These are phyloP conservation scores for Chlamydomonas sphaeroides DNA, from an alignment of 139 green algal genomes.

Conservation along the genomic window DNA sequence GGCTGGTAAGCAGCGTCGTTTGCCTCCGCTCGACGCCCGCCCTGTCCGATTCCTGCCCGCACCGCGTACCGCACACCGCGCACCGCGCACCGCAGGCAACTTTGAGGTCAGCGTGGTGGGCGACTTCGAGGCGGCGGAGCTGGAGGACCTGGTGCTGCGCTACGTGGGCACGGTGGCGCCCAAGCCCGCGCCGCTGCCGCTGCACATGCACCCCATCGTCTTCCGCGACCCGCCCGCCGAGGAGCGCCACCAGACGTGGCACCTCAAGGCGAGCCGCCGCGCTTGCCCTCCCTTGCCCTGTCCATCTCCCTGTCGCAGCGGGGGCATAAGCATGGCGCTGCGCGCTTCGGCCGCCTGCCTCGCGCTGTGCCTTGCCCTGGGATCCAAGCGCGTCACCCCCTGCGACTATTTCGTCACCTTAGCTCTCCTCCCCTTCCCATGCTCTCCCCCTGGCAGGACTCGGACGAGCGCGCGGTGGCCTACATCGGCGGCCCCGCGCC, in stretches of 20 bases:
- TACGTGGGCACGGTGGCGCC: constrained; percentile 78
- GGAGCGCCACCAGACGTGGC: constrained; percentile 72
- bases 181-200: constrained; percentile 4
- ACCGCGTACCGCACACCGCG: too few relatives aligned
- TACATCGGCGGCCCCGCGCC: constrained; percentile 92
- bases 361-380: too few relatives aligned
- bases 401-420: too few relatives aligned
- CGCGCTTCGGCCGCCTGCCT: too few relatives aligned
- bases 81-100: constrained; percentile 43
- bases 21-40: too few relatives aligned
- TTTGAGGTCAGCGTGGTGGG: constrained; percentile 89
- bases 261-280: constrained; percentile 64
- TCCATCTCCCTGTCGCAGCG: too few relatives aligned
- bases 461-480: constrained; percentile 93
- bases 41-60: too few relatives aligned
- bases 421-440: too few relatives aligned
- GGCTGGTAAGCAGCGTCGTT: too few relatives aligned
- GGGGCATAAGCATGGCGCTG: too few relatives aligned
- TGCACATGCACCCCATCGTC: constrained; percentile 35
- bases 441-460: constrained; percentile 77
- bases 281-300: too few relatives aligned
- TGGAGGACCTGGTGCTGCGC: constrained; percentile 74
- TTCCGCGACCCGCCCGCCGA: constrained; percentile 54
- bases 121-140: constrained; percentile 88
- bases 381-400: too few relatives aligned